Percentiles rank a stretch among this genome's conserved stretches.
phyloP scores from a whole-genome alignment of 2,329 filamentous ascomycete species.

The Bipolaris gigantea region DNA sequence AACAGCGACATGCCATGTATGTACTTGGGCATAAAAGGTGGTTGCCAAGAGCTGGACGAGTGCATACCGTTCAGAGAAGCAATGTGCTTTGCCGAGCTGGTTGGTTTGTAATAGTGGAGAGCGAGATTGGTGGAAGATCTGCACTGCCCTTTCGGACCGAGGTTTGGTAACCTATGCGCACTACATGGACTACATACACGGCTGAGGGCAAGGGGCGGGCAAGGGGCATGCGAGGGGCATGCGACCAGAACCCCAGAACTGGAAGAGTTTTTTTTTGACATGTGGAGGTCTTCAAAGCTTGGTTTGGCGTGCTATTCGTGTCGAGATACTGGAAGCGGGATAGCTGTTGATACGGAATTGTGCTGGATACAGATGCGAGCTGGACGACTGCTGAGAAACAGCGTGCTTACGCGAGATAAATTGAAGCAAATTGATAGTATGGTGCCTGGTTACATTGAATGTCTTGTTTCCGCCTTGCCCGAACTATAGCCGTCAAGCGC shows the following conservation, averaged over 20 bases:
- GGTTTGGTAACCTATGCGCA: not conserved
- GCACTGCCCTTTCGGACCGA: slow-evolving; percentile 2
- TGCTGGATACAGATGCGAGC: not conserved
- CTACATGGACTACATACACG: not conserved
- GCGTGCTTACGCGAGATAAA: not conserved
- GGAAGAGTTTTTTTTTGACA: not conserved
- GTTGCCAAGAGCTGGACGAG: not conserved
- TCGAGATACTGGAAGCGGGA: not conserved
- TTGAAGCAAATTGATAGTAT: not conserved
- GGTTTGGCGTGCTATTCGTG: not conserved
- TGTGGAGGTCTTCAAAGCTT: not conserved
- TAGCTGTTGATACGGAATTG: not conserved
- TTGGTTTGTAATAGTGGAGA: not conserved
- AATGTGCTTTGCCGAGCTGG: not conserved
- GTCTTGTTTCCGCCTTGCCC: too few relatives aligned
- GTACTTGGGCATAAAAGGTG: not conserved
- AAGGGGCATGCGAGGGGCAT: not conserved
- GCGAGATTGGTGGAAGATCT: slow-evolving; percentile 13
- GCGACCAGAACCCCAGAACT: not conserved
- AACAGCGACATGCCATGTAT: too few relatives aligned
- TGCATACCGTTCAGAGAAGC: too few relatives aligned
- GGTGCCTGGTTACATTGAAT: not conserved
- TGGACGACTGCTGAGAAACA: too few relatives aligned
- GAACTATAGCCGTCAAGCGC: not conserved
- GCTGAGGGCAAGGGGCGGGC: not conserved